phyloP scores from a whole-genome alignment of 2,329 filamentous ascomycete species.

The Penicillium sp. region DNA sequence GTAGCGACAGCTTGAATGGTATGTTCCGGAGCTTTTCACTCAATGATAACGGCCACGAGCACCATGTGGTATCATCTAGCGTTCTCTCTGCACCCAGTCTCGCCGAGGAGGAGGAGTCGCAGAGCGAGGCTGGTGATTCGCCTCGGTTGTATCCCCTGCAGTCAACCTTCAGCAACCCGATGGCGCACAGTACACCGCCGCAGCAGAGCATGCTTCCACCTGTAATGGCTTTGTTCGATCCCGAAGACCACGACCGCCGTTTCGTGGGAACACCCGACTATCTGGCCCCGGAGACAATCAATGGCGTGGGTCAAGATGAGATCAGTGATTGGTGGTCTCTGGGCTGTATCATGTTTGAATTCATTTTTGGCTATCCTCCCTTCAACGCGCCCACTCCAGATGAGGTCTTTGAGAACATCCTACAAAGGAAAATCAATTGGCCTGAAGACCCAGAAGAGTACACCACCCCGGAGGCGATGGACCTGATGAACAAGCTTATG shows the following conservation, averaged over 20 bases:
- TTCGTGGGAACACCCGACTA: conserved; percentile 98
- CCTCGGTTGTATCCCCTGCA: conserved; percentile 70
- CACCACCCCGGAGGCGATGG: conserved; percentile 81
- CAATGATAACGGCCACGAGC: conserved; percentile 52
- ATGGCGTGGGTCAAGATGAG: conserved; percentile 90
- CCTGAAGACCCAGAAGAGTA: conserved; percentile 74
- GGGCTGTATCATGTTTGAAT: conserved; percentile 97
- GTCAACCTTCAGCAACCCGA: conserved; percentile 48
- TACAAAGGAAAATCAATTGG: conserved; percentile 86
- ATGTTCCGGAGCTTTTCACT: conserved; percentile 78
- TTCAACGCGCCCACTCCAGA: conserved; percentile 89
- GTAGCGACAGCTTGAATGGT: conserved; percentile 74
- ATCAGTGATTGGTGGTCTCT: conserved; percentile 99
- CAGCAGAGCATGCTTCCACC: conserved; percentile 76
- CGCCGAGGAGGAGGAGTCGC: conserved; percentile 64
- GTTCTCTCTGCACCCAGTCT: conserved; percentile 40
- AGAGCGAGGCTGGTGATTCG: conserved; percentile 65
- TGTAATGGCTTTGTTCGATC: conserved; percentile 89
- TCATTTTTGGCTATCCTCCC: conserved; percentile 84
- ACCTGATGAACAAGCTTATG: conserved; percentile 87
- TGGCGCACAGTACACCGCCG: conserved; percentile 40
- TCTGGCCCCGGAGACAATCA: conserved; percentile 92
- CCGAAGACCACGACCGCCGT: conserved; percentile 82
- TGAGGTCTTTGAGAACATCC: conserved; percentile 92
- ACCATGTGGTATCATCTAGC: conserved; percentile 33